These are phyloP conservation scores for Populus hybrid DNA, from an alignment of 441 rosid genomes.

Conservation along the genomic window DNA sequence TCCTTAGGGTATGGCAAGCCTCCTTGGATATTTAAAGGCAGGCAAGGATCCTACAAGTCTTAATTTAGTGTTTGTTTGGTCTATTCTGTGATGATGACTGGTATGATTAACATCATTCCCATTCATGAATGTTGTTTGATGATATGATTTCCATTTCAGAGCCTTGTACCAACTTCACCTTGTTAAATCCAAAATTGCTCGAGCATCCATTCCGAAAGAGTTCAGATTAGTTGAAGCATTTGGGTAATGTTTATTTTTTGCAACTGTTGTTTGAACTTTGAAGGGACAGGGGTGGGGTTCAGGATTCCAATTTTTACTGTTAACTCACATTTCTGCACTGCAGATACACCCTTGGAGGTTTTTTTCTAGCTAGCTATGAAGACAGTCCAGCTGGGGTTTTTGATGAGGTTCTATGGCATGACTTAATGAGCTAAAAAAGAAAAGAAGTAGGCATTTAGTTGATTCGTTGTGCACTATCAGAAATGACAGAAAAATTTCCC, in stretches of 20 bases:
- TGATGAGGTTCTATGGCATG: slow-evolving; percentile 67
- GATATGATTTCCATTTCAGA: slow-evolving; percentile 36
- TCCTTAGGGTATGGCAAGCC: slow-evolving; percentile 69
- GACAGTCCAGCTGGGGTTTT: slow-evolving; percentile 91
- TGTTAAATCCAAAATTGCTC: slow-evolving; percentile 84
- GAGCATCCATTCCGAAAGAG: slow-evolving; percentile 80
- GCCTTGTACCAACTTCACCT: slow-evolving; percentile 98
- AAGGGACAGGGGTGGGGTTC: neutral
- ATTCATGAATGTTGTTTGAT: slow-evolving; percentile 6
- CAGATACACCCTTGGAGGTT: slow-evolving; percentile 97
- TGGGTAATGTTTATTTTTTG: slow-evolving; percentile 49
- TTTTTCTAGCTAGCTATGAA: slow-evolving; percentile 91
- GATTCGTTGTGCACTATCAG: slow-evolving; percentile 3
- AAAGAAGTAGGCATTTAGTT: neutral
- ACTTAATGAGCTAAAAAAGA: neutral
- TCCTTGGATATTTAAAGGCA: slow-evolving; percentile 97
- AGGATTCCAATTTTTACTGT: neutral
- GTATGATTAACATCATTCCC: neutral
- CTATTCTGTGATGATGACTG: neutral
- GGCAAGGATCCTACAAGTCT: slow-evolving; percentile 34
- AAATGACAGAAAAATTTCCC: neutral
- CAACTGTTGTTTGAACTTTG: neutral
- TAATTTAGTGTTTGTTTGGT: neutral
- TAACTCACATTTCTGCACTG: slow-evolving; percentile 12
- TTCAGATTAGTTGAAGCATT: slow-evolving; percentile 90